Evolutionary conservation across 306 rosid species (phyloP), one percentile per base, ranked within the genome.

Genomic region (Lathyrus tuberosus): DNA sequence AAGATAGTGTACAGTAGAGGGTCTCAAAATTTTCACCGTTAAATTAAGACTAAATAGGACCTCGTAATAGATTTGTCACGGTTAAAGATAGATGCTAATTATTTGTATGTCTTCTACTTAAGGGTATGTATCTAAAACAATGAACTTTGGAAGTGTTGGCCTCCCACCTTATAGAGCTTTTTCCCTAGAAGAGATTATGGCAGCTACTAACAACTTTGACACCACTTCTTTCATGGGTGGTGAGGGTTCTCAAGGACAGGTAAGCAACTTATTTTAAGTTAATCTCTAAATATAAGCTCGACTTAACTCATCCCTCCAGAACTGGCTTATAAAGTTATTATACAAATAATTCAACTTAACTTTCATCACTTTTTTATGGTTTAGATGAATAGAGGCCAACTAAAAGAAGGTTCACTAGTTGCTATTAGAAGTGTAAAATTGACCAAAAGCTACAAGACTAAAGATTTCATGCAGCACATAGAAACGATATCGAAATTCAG

Each of bases 371-470:
- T 41, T 71, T 62, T 10, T 46, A 18, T 69, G 65, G 46, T 67
- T 75, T 86, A 94, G 98, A 86, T 94, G 86, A 83, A 85, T 84
- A 80, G 92, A 76, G 97, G 97, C 48, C 81, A 73, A 81, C 87
- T 94, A 35, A 94, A 74, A 77, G 87, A 88, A 67, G 96, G 98
- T 47, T 81, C 91, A 59, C 73, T 79, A 57, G 89, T 94, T 61
- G 96, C 89, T 71, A 89, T 90, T 67, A 87, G 82, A 87, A 81
- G 96, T 77, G 72, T 86, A n/a, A 90, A 87, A 84, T 68, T 88
- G 83, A 83, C 71, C 18, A 85, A 61, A 81, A 73, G 84, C 62
- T 76, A 65, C 76, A 84, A 83, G 61, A 79, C 79, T 48, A 85
- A 87, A 52, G 80, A 77, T 69, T 87, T 88, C 42, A 75, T 79